Base-by-base conservation (phyloP, 2,329 filamentous ascomycete species). In the Metarhizium brunneum region DNA sequence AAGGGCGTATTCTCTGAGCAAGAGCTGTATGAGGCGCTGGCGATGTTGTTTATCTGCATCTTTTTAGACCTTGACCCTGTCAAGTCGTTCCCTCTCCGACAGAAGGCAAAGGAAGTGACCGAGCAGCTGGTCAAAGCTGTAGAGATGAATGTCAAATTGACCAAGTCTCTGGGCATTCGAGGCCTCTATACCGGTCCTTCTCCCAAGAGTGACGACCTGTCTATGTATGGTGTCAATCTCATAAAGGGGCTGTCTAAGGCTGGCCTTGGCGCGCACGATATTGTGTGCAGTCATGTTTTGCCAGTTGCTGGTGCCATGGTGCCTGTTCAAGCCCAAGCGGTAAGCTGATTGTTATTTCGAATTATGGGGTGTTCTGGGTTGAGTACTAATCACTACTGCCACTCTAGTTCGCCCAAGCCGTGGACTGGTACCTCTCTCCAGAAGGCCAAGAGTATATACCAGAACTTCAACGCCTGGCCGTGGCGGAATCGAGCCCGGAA, bases 251-350 rank as follows among this genome's bases (percentile, higher is more conserved):
- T 92, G 47, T 71, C 84, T 29, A 86, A 87, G 62, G 74, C 75
- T 11, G 86, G 87, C 0, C 67, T 88, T 56, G 81, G 75, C 53
- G 72, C 77, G 2, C 76, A 83, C 29, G 85, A 91, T 52, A 83
- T 91, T 58, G 83, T 86, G 0, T 89, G 84, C 81, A 79, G 79
- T 29, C 84, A 89, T 65, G 78, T 91, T 43, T 64, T 91, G 51
- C 87, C 88, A 0, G 84, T 84, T 0, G 82, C 84, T 0, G 79
- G 78, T 4, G 81, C 84, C 1, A 80, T 87, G 68, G 83, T 88
- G 7, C 84, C 88, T 1, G 88, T 83, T 62, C 86, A 91, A 66
- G 84, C 81, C 2, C 82, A 88, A 64, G 75, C 87, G 63, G 80
- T 84, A 69, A 69, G 77, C 73, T 3, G 4, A 25, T 30, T 2